Conservation (phyloP, 2,329 filamentous ascomycete genomes). For the Delphinella strobiligena region DNA sequence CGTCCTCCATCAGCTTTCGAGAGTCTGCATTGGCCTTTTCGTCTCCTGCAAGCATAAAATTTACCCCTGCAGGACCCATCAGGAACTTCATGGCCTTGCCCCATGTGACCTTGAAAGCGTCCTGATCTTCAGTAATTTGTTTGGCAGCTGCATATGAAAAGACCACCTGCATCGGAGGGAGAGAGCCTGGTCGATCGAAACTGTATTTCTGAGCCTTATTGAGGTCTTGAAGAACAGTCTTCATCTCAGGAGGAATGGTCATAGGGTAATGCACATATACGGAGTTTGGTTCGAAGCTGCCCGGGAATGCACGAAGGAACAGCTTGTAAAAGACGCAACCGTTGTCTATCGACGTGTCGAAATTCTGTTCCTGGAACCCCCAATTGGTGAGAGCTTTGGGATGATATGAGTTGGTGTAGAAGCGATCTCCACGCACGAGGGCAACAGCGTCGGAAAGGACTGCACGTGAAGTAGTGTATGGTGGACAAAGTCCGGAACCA, state of each 20-base stretch:
- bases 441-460: slow-evolving; percentile 49
- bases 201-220: slow-evolving; percentile 31
- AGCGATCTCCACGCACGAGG: slow-evolving; percentile 47
- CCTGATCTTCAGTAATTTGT: slow-evolving; percentile 29
- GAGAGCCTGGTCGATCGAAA: slow-evolving; percentile 18
- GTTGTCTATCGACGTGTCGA: slow-evolving; percentile 32
- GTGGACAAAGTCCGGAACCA: slow-evolving; percentile 41
- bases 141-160: slow-evolving; percentile 33
- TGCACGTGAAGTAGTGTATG: slow-evolving; percentile 43
- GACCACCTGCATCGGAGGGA: slow-evolving; percentile 27
- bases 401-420: slow-evolving; percentile 38
- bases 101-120: slow-evolving; percentile 36
- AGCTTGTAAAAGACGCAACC: slow-evolving; percentile 41
- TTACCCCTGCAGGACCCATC: slow-evolving; percentile 29
- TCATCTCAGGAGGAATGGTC: slow-evolving; percentile 35
- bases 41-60: slow-evolving; percentile 39
- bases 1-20: slow-evolving; percentile 29
- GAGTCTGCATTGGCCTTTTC: slow-evolving; percentile 28
- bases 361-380: slow-evolving; percentile 36
- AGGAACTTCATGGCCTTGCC: slow-evolving; percentile 33
- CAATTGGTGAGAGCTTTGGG: slow-evolving; percentile 26
- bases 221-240: slow-evolving; percentile 29
- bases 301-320: slow-evolving; percentile 38
- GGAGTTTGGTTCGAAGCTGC: slow-evolving; percentile 35
- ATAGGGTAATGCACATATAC: slow-evolving; percentile 40